A percentile compares a stretch with the other conserved stretches of the same genome.
phyloP scores from a whole-genome alignment of 1,284 basidiomycete genomes.

The Lentinus polychrous region DNA sequence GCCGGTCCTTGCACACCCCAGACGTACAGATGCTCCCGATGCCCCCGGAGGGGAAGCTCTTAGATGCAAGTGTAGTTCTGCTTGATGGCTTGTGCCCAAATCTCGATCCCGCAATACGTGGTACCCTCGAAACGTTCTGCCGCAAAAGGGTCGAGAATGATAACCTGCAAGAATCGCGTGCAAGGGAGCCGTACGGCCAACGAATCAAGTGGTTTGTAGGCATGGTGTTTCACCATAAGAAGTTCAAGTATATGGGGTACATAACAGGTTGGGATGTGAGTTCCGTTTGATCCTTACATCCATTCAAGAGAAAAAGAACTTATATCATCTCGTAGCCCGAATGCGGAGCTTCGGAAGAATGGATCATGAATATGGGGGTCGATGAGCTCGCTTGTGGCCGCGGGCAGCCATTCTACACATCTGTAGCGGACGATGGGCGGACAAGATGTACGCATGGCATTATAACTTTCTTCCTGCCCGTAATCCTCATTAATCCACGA shows the following conservation, averaged over 20 bases:
- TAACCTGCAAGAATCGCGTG: constrained; percentile 3
- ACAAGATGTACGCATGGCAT: constrained; percentile 31
- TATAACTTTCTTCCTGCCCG: neutral
- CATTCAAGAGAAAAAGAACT: neutral
- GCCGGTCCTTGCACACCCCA: constrained; percentile 4
- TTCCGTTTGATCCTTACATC: constrained; percentile 7
- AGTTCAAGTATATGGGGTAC: constrained; percentile 38
- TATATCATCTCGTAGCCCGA: constrained; percentile 24
- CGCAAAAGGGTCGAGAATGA: constrained; percentile 26
- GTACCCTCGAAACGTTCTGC: constrained; percentile 13
- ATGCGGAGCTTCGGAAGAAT: constrained; percentile 36
- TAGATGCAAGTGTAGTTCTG: constrained; percentile 12
- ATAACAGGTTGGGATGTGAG: constrained; percentile 51
- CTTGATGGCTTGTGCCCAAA: constrained; percentile 7
- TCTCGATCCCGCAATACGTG: neutral
- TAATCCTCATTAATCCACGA: neutral
- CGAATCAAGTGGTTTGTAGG: constrained; percentile 43
- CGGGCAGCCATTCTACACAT: constrained; percentile 47
- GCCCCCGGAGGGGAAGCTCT: constrained; percentile 10
- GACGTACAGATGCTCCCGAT: constrained; percentile 4
- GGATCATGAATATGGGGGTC: constrained; percentile 41
- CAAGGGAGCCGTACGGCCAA: constrained; percentile 10
- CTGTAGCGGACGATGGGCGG: constrained; percentile 32
- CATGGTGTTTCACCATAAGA: constrained; percentile 40
- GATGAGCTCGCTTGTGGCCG: constrained; percentile 33